Evolutionary conservation across 306 rosid genomes (phyloP).

Genomic region (Leucaena leucocephala): DNA sequence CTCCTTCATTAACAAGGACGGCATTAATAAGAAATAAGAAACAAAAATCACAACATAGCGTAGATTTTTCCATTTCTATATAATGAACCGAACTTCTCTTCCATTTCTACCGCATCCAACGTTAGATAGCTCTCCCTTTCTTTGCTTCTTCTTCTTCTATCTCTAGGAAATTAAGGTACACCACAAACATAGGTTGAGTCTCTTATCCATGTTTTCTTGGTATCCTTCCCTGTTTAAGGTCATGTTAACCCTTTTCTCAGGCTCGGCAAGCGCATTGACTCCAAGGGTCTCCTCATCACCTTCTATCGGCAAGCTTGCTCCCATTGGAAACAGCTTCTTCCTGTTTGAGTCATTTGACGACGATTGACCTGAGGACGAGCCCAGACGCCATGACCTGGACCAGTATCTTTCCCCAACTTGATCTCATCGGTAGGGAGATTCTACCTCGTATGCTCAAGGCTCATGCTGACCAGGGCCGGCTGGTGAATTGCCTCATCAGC

Average conservation of each 20-base stretch:
- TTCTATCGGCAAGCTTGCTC: constrained; percentile 1
- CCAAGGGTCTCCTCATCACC: constrained; percentile 55
- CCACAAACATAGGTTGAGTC: constrained; percentile 3
- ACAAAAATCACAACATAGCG: no score
- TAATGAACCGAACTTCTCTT: background rate
- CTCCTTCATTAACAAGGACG: no score
- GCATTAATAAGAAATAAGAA: no score
- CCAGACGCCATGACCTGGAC: constrained; percentile 8
- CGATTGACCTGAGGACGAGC: background rate
- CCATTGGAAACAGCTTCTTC: background rate
- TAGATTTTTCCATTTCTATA: background rate
- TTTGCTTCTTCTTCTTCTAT: background rate
- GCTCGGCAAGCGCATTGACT: constrained; percentile 49
- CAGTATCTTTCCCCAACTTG: background rate
- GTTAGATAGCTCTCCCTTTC: background rate
- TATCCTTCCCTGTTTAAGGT: constrained; percentile 63
- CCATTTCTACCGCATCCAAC: background rate
- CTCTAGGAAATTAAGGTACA: background rate
- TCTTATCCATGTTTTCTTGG: constrained; percentile 49
- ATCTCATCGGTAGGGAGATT: background rate
- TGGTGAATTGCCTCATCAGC: background rate
- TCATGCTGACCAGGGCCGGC: background rate
- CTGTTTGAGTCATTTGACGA: background rate
- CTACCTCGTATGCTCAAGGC: background rate
- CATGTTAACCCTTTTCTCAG: constrained; percentile 68